Base-by-base conservation (phyloP, 1,284 basidiomycete genomes). In the Ceratobasidium theobromae region DNA sequence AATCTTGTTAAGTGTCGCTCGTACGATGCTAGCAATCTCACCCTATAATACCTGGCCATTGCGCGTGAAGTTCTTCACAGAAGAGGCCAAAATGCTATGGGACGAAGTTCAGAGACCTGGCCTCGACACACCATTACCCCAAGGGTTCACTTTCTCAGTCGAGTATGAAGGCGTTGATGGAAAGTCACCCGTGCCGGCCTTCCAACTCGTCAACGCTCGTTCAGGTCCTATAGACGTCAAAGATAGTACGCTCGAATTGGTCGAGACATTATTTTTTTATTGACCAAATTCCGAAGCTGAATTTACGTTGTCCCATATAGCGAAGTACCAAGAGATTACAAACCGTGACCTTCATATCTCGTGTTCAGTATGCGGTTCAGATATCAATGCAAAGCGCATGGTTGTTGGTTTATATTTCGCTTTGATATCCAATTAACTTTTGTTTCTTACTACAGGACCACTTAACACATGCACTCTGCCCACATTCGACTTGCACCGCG, bases 111-210 rank as follows among this genome's bases (percentile, higher is more conserved):
- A 53, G 9, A 43, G 64, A 48, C 66, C 45, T 28, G 25, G 72
- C 64, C n/a, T n/a, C 55, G 3, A 72, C 52, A 52, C 72, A 2
- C 72, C 79, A 3, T 75, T 87, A 21, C 85, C 86, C 9, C 73
- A 67, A 11, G 83, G 83, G 0, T 81, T 87, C 58, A 82, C 79
- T 1, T 80, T 73, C 46, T 73, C 76, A 1, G 73, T 84, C 9
- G 88, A 91, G 73, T 74, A 86, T 1, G 87, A 91, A 72, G 89
- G 89, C 6, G 88, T 91, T 0, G 85, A 89, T 72, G 89, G 88
- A 0, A 82, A 83, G 64, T 25, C 49, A 4, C 18, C 9, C 5
- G 21, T 32, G 4, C 6, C 48, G 3, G 82, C 82, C 48, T 81
- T 82, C 1, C 69, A 76, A 35, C 38, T 69, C 1, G 81, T 83